Evolutionary conservation across 2,329 filamentous ascomycete species (phyloP).

Genomic region (Colletotrichum aenigma): DNA sequence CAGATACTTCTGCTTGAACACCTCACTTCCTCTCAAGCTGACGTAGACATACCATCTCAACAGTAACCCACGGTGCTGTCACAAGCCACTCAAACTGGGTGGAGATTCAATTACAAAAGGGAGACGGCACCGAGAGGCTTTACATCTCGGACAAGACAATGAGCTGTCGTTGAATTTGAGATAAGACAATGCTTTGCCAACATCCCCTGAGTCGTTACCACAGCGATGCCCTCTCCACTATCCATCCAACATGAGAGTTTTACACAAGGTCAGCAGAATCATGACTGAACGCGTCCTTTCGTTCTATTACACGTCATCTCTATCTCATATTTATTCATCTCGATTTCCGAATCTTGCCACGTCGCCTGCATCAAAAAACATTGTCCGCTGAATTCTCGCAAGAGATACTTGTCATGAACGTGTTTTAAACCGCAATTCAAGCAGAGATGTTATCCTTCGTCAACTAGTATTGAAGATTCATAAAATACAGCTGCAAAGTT

Average conservation of each 20-base stretch:
- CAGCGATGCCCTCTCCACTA: neutral
- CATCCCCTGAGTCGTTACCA: neutral
- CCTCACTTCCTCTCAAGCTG: neutral
- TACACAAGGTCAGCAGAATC: rapidly evolving
- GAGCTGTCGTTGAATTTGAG: too few species aligned
- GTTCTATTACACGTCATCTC: neutral
- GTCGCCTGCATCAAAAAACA: too few species aligned
- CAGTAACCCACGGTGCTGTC: too few species aligned
- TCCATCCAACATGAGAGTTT: rapidly evolving
- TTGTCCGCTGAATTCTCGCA: too few species aligned
- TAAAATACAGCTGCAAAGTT: neutral
- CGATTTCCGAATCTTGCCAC: neutral
- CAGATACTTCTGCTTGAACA: neutral
- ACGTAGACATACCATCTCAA: neutral
- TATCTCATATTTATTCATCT: neutral
- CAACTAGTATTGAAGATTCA: too few species aligned
- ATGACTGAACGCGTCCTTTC: neutral
- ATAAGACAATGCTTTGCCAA: too few species aligned
- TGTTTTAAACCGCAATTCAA: too few species aligned
- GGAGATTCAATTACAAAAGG: rapidly evolving
- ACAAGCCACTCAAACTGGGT: neutral
- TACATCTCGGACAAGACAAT: neutral
- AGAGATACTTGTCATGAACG: too few species aligned
- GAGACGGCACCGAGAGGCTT: rapidly evolving
- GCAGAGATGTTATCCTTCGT: too few species aligned